Base-by-base conservation (phyloP, 2,329 filamentous ascomycete species). In the Neofusicoccum sp. region DNA sequence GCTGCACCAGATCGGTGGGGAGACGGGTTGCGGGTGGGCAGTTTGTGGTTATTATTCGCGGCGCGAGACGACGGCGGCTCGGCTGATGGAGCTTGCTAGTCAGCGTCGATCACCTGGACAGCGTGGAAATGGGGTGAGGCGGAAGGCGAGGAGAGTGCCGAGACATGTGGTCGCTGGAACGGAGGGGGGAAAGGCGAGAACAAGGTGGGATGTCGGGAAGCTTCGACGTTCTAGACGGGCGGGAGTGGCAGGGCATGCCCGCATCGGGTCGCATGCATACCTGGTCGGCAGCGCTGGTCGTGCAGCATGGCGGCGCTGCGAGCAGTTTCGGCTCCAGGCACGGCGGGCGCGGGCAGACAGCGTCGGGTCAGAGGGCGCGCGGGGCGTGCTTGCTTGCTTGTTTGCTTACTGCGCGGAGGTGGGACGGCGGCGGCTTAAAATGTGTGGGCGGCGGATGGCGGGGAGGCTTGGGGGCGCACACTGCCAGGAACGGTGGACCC, bases 11-110 rank as follows among this genome's bases (percentile, higher is more conserved):
- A 16, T 16, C 6, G 52, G 28, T 8, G 37, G 8, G 11, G 34
- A 14, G 5, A 16, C 34, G 3, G 16, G 41, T 28, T 37, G 39
- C 9, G 14, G 52, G 22, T 16, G 16, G 37, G 3, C 22, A 7
- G 4, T 16, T 12, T 6, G 16, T 33, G 4, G 22, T 28, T 56
- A 7, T 43, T 29, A 29, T 41, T 43, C 6, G 12, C 12, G 28
- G 4, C 14, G 52, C 39, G 52, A 56, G 52, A 44, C 14, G n/a
- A 11, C 11, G 28, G 28, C 22, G 50, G 22, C n/a, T 39, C 49
- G 49, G 16, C 49, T 52, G 33, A 28, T 9, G 33, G 29, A 33
- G 50, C 29, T 56, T 44, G 52, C 39, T 56, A 31, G 52, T 56
- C 52, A 56, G 52, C 31, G 29, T 28, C 8, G 7, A 31, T 54